These are phyloP conservation scores for Colletotrichum shisoi DNA, from an alignment of 2,329 filamentous ascomycete species.

Conservation along the genomic window DNA sequence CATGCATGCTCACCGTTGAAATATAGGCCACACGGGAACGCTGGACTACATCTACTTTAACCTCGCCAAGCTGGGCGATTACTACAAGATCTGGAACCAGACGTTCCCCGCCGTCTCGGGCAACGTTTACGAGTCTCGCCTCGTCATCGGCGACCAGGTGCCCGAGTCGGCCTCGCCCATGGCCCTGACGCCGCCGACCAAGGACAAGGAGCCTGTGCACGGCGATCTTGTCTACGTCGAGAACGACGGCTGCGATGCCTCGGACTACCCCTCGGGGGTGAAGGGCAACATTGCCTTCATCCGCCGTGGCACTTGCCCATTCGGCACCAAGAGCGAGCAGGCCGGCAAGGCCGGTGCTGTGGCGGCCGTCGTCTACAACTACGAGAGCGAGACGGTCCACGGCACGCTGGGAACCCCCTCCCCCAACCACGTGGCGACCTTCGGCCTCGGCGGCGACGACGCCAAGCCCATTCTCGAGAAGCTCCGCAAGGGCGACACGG, in stretches of 20 bases:
- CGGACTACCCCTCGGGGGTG: slow-evolving; percentile 69
- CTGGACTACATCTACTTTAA: slow-evolving; percentile 68
- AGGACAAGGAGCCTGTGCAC: slow-evolving; percentile 64
- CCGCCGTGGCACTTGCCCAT: slow-evolving; percentile 73
- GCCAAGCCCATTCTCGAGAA: slow-evolving; percentile 64
- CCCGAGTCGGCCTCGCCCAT: slow-evolving; percentile 63
- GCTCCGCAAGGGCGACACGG: slow-evolving; percentile 58
- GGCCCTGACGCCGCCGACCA: slow-evolving; percentile 72
- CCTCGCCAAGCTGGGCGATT: slow-evolving; percentile 63
- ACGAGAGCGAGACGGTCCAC: slow-evolving; percentile 66
- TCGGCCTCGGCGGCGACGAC: slow-evolving; percentile 69
- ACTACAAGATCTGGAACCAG: slow-evolving; percentile 71
- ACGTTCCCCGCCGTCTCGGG: slow-evolving; percentile 69
- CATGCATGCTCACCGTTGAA: slow-evolving; percentile 34
- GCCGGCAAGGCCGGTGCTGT: slow-evolving; percentile 74
- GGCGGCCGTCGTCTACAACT: slow-evolving; percentile 79
- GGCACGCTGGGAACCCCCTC: slow-evolving; percentile 73
- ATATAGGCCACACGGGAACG: slow-evolving; percentile 67
- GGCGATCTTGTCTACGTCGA: slow-evolving; percentile 67
- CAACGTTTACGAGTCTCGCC: slow-evolving; percentile 65
- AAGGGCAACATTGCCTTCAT: slow-evolving; percentile 74
- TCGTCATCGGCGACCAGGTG: slow-evolving; percentile 63
- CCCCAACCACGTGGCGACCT: slow-evolving; percentile 70
- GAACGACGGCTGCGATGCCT: slow-evolving; percentile 68
- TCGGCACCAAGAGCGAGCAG: slow-evolving; percentile 73